Evolutionary conservation across 2,329 filamentous ascomycete species (phyloP), one percentile per base, ranked within the genome.

Genomic region (Paracoccidioides lutzii): DNA sequence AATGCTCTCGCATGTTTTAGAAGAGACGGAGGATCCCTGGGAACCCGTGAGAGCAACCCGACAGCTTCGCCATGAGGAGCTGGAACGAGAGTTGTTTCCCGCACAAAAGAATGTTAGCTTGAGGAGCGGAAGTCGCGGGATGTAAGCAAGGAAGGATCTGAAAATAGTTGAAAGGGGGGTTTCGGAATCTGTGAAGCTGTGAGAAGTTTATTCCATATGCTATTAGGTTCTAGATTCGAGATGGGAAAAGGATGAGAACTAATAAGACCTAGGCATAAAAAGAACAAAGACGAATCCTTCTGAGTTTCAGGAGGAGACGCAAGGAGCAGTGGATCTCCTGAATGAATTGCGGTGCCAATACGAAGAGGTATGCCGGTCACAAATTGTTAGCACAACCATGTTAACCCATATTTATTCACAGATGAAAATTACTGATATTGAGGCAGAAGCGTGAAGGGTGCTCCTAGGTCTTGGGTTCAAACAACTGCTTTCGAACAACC

Each of bases 91-190:
- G 5, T 73, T 90, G 3, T 87, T 86, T 55, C 77, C 83, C 22
- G 78, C 83, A 0, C 83, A 88, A 63, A 87, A 90, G 61, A 83
- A 88, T 64, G 87, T 88, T 6, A 76, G 81, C 44, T 71, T 89
- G 43, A 76, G 87, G 53, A 91, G 87, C 63, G 88, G 89, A 38
- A 80, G 86, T 1, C 74, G 88, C 44, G 89, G 89, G 0, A 73
- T 86, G 76, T 79, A 85, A 58, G 88, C 88, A 0, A 77, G 88
- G n/a, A 91, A 93, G 63, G 80, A 83, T 0, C 70, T 93, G 15
- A 81, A 82, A 52, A 78, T 79, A 3, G 79, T 83, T 33, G 88
- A 94, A 64, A 83, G 82, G 59, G 78, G 78, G 14, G 75, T 88
- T 2, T 77, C 80, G 9, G 78, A 81, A 48, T 84, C 81, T 0